Base-by-base conservation (phyloP, 129 eudicot species). In the Chrysanthemum makinoi region DNA sequence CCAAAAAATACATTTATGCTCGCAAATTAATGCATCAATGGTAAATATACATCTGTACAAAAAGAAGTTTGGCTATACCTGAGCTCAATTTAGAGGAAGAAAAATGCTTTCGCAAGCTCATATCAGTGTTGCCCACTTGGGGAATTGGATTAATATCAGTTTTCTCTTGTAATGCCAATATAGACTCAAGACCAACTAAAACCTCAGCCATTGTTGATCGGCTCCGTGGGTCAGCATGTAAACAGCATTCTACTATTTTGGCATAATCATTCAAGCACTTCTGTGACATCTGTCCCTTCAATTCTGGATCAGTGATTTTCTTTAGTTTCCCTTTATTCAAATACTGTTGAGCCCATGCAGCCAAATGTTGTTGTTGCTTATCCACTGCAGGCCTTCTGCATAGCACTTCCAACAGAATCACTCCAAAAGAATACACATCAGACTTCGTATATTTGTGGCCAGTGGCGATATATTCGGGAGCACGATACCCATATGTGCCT, bases 371-470 rank as follows among this genome's bases (percentile, higher is more conserved):
- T 14, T 62, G 6, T 20, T 28, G 17, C 1, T 10, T 49, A 48
- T 67, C 72, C 58, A 68, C 44, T 5, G 72, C 60, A 10, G 20
- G 72, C 17, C 17, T 68, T 15, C 72, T 28, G 15, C 72, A 68
- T 1, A 68, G 22, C 2, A 51, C 61, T 68, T 68, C 72, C 60
- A 68, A 24, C 60, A 68, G 46, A 13, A 68, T 28, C 44, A 68
- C 72, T 6, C 72, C 72, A 68, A 68, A 68, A 13, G 72, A 13
- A 68, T 11, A 68, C 47, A 68, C 72, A 26, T 68, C 73, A 49
- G 73, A 68, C 24, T 68, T 68, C 49, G 47, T 68, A 14, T 59
- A 49, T 7, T 22, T 19, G 6, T 47, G 24, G 20, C 73, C 73
- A 22, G 59, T 51, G 1, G 22, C 22, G 24, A 68, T 14, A 51